Base-by-base conservation (phyloP, 1,139 yeast species). In the Zygosaccharomyces sapae region DNA sequence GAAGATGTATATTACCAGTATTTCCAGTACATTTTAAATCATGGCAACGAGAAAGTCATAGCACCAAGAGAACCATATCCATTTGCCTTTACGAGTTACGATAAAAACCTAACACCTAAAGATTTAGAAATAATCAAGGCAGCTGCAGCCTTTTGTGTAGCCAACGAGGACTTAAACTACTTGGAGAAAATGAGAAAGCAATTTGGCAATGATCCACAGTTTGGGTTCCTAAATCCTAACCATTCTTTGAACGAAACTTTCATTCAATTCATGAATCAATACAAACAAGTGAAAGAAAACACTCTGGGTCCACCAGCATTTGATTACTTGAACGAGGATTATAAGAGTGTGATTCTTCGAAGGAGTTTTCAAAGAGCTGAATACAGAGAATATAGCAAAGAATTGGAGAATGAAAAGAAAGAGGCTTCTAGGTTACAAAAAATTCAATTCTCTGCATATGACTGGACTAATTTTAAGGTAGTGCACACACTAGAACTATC, bases 381-480 rank as follows among this genome's bases (percentile, higher is more conserved):
- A 49, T 77, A 73, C 60, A 70, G 69, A 10, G 71, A 75, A 10
- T 72, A 73, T 46, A 65, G 69, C 39, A 66, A 68, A 35, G 67
- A 62, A 13, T 65, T 73, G 54, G 66, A 50, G 6, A 54, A 55
- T 27, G 59, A 65, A 41, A 59, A 62, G 27, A 56, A 66, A 48
- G 62, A 70, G 60, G 56, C 65, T 48, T 56, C 66, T 46, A 69
- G 69, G 50, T 54, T 69, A 44, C 75, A 75, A 44, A 67, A 71
- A 54, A 49, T 79, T 24, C 81, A 78, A 41, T 86, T 75, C 67
- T 90, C 94, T 0, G 78, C 84, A 27, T 83, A 88, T 22, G 90
- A 90, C 65, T 92, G 98, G 98, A 83, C 83, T 51, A 87, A 86
- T 52, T 89, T 89, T 61, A 71, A 75, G 1, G 71, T 88, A 13